phyloP scores from a whole-genome alignment of 2,329 filamentous ascomycete genomes.

The Xylariaceae sp. region DNA sequence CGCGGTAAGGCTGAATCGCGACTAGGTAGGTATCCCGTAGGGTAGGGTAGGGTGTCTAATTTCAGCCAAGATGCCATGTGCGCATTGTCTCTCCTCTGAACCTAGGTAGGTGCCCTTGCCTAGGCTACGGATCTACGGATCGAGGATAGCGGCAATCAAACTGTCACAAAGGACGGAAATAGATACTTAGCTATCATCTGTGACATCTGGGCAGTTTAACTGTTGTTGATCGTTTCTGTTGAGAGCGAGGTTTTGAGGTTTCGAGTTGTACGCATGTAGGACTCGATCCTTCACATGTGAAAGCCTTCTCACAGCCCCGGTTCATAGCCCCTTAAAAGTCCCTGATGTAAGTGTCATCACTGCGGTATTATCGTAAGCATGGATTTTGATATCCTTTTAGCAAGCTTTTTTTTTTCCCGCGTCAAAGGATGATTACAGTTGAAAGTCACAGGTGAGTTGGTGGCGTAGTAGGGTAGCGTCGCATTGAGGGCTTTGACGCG shows the following conservation, averaged over 20 bases:
- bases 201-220: too few relatives aligned
- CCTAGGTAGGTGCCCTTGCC: too few relatives aligned
- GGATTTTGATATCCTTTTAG: background rate
- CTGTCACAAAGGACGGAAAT: too few relatives aligned
- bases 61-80: background rate
- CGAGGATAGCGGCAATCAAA: background rate
- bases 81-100: background rate
- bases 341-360: too few relatives aligned
- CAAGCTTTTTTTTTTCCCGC: background rate
- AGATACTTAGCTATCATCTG: too few relatives aligned
- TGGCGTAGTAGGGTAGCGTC: background rate
- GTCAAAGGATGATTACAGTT: background rate
- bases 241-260: too few relatives aligned
- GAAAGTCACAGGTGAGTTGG: background rate
- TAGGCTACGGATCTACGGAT: background rate
- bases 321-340: background rate
- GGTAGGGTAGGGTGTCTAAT: background rate
- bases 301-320: background rate
- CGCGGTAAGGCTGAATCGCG: slow-evolving; percentile 12
- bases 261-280: background rate
- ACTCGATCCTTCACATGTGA: background rate
- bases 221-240: too few relatives aligned
- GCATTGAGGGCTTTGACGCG: background rate
- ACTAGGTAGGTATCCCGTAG: background rate
- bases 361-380: background rate